These are phyloP conservation scores for Catunica adiposa DNA, from an alignment of 2,329 filamentous ascomycete species.

Conservation along the genomic window DNA sequence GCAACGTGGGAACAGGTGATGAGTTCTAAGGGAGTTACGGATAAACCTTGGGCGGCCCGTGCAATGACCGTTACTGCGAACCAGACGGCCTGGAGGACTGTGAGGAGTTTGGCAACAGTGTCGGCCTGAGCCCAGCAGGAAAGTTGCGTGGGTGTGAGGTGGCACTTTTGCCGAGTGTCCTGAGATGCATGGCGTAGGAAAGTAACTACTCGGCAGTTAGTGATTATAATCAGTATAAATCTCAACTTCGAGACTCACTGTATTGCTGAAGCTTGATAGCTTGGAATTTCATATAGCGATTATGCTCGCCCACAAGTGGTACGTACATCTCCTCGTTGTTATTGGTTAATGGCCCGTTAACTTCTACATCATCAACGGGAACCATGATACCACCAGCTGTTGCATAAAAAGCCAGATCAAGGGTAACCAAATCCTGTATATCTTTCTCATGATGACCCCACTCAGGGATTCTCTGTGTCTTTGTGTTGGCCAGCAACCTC, in stretches of 20 bases:
- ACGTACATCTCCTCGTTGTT: not conserved
- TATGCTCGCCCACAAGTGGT: not conserved
- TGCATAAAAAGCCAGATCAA: not conserved
- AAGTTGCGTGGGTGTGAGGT: conserved; percentile 17
- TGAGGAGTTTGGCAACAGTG: conserved; percentile 21
- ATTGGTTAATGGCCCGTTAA: not conserved
- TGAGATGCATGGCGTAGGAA: not conserved
- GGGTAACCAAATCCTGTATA: not conserved
- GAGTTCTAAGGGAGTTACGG: conserved; percentile 17
- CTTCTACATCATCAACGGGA: not conserved
- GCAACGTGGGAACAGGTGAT: not conserved
- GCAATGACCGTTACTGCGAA: conserved; percentile 22
- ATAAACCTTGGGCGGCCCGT: conserved; percentile 16
- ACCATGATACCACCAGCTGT: not conserved
- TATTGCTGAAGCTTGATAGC: conserved; percentile 6
- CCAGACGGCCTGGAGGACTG: conserved; percentile 24
- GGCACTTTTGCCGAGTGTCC: conserved; percentile 4
- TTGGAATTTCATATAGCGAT: not conserved
- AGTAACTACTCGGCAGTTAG: not conserved
- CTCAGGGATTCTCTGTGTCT: not conserved
- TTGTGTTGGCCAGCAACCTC: not conserved
- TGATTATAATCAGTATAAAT: not conserved
- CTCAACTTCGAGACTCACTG: not conserved
- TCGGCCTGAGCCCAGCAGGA: conserved; percentile 23
- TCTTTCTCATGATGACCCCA: not conserved